A percentile compares a stretch with the other conserved stretches of the same genome.
Evolutionary conservation across 805 yeast species (phyloP).

Genomic region (Cyberlindnera maritima): DNA sequence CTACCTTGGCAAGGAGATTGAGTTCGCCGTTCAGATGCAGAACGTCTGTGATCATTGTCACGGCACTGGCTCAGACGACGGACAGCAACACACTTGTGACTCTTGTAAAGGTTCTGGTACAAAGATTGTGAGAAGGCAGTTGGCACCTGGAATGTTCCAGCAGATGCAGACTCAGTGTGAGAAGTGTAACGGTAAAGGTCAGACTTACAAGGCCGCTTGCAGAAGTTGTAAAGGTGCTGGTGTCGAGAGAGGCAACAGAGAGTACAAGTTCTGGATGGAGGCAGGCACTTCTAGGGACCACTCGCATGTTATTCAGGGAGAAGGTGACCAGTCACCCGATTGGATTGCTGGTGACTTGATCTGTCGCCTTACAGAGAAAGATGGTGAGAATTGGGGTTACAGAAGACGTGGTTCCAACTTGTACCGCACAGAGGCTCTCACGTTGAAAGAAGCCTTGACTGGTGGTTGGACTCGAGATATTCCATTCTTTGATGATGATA

Average conservation of each 20-base stretch:
- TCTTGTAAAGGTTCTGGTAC: conserved; percentile 79
- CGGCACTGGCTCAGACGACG: conserved; percentile 86
- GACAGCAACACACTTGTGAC: conserved; percentile 59
- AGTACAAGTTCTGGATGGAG: conserved; percentile 57
- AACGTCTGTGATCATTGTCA: conserved; percentile 74
- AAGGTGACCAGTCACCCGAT: conserved; percentile 84
- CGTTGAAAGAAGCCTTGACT: conserved; percentile 62
- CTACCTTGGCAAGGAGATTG: conserved; percentile 63
- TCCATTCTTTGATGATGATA: conserved; percentile 62
- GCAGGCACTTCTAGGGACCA: conserved; percentile 70
- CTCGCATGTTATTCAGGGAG: conserved; percentile 60
- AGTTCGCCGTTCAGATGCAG: conserved; percentile 63
- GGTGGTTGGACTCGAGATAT: conserved; percentile 83
- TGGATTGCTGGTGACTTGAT: conserved; percentile 77
- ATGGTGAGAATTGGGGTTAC: conserved; percentile 68
- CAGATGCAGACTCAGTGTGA: conserved; percentile 79
- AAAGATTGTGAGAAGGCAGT: conserved; percentile 58
- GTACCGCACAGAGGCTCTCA: conserved; percentile 77
- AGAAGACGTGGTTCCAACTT: conserved; percentile 73
- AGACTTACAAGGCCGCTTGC: conserved; percentile 63
- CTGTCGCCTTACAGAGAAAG: conserved; percentile 57
- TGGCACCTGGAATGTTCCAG: conserved; percentile 91
- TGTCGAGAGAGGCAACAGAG: conserved; percentile 52
- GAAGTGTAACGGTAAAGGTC: conserved; percentile 76
- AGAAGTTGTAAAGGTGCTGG: conserved; percentile 68